Evolutionary conservation across 495 filamentous ascomycete species (phyloP).

Genomic region (Penicillium arizonense): DNA sequence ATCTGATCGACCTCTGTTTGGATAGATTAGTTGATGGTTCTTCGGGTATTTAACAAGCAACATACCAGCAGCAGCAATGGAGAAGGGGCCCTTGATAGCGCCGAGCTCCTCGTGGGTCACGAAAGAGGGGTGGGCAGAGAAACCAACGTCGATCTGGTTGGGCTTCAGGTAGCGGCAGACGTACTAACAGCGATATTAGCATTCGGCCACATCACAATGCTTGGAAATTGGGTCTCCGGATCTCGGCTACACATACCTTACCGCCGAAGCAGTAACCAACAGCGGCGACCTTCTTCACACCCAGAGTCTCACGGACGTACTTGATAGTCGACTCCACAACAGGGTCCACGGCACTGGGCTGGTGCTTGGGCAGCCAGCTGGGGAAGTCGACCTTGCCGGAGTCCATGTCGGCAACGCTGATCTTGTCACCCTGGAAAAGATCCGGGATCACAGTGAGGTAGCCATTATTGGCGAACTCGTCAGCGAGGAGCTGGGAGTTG

Average conservation of each 20-base stretch:
- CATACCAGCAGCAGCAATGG: slow-evolving; percentile 71
- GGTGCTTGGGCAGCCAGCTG: slow-evolving; percentile 61
- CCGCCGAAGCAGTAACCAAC: slow-evolving; percentile 50
- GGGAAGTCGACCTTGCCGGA: slow-evolving; percentile 56
- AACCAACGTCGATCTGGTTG: slow-evolving; percentile 62
- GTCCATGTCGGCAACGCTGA: slow-evolving; percentile 53
- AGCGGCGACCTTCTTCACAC: slow-evolving; percentile 66
- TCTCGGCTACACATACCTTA: slow-evolving; percentile 29
- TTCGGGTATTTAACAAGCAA: neutral
- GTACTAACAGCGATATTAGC: slow-evolving; percentile 23
- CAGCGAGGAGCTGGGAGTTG: slow-evolving; percentile 79
- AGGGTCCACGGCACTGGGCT: slow-evolving; percentile 57
- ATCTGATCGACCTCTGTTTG: slow-evolving; percentile 68
- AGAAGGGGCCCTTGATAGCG: slow-evolving; percentile 67
- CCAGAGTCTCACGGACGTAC: slow-evolving; percentile 54
- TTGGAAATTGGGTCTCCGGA: neutral
- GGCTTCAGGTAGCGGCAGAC: slow-evolving; percentile 44
- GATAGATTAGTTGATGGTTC: neutral
- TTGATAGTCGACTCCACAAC: slow-evolving; percentile 60
- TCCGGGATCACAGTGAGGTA: slow-evolving; percentile 78
- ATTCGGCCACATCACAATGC: neutral
- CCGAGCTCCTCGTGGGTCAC: slow-evolving; percentile 73
- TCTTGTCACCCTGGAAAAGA: slow-evolving; percentile 69
- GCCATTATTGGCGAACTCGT: slow-evolving; percentile 79
- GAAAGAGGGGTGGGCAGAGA: slow-evolving; percentile 74